phyloP scores from a whole-genome alignment of 768 basidiomycete species.

The Naganishia vishniacii region DNA sequence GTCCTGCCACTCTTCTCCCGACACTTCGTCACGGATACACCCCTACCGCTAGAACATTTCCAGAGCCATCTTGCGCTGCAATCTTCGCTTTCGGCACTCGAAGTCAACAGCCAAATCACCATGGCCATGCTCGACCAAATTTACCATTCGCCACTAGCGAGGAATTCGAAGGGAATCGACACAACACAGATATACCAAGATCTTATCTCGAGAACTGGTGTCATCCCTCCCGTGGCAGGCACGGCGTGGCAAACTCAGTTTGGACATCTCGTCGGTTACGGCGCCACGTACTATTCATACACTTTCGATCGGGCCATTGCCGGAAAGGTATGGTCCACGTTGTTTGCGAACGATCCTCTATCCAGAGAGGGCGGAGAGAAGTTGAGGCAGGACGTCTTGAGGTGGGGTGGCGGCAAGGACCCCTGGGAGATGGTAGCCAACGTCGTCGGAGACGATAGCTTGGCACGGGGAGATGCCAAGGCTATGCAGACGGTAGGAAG shows the following conservation, averaged over 20 bases:
- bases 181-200: conserved; percentile 66
- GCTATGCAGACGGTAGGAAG: conserved; percentile 86
- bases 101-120: conserved; percentile 83
- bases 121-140: conserved; percentile 82
- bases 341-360: conserved; percentile 67
- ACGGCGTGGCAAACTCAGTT: conserved; percentile 96
- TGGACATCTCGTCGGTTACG: conserved; percentile 90
- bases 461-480: conserved; percentile 66
- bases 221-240: conserved; percentile 74
- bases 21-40: conserved; percentile 48
- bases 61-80: conserved; percentile 40
- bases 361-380: conserved; percentile 70
- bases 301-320: conserved; percentile 95
- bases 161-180: conserved; percentile 59
- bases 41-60: conserved; percentile 47
- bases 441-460: conserved; percentile 54
- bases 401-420: conserved; percentile 80
- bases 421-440: conserved; percentile 87
- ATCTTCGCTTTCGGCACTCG: conserved; percentile 56
- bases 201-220: conserved; percentile 55
- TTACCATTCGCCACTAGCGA: conserved; percentile 67
- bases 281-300: conserved; percentile 96
- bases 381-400: conserved; percentile 69
- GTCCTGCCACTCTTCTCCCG: conserved; percentile 65
- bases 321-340: conserved; percentile 73